phyloP scores from a whole-genome alignment of 1,284 basidiomycete species.

The Kalmanozyma brasiliensis region DNA sequence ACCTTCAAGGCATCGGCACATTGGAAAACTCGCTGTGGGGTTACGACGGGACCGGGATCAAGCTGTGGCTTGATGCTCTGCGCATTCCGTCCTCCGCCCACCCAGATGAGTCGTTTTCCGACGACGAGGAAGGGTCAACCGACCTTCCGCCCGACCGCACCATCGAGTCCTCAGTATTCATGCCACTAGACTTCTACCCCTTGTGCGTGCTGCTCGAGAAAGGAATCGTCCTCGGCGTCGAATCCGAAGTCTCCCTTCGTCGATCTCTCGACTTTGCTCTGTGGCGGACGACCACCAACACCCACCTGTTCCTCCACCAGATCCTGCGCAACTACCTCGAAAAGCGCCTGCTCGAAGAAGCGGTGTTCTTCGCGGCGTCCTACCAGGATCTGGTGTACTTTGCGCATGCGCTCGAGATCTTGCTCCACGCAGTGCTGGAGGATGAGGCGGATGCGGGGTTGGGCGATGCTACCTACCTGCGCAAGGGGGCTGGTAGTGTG shows the following conservation, averaged over 20 bases:
- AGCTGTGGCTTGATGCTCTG: constrained; percentile 94
- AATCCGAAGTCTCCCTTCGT: constrained; percentile 83
- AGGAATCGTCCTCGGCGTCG: constrained; percentile 95
- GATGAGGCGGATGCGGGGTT: constrained; percentile 75
- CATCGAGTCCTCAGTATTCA: constrained; percentile 90
- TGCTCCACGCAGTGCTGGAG: constrained; percentile 92
- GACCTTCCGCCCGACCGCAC: constrained; percentile 68
- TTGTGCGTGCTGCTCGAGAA: constrained; percentile 97
- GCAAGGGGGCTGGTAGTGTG: constrained; percentile 33
- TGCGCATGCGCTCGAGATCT: constrained; percentile 90
- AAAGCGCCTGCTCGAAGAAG: constrained; percentile 67
- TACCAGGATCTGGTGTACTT: constrained; percentile 93
- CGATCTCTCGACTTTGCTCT: constrained; percentile 86
- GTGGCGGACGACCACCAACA: constrained; percentile 91
- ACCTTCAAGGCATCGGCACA: constrained; percentile 87
- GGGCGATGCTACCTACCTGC: constrained; percentile 31
- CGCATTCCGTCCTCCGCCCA: constrained; percentile 73
- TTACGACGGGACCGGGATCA: constrained; percentile 87
- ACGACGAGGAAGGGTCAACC: constrained; percentile 61
- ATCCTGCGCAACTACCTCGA: constrained; percentile 85
- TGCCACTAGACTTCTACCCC: constrained; percentile 92
- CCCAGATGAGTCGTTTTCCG: constrained; percentile 14
- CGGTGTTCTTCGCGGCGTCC: constrained; percentile 84
- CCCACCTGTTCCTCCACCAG: constrained; percentile 93
- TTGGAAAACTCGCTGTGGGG: constrained; percentile 98